phyloP scores from a whole-genome alignment of 2,329 filamentous ascomycete genomes.

The Aspergillus sp. region DNA sequence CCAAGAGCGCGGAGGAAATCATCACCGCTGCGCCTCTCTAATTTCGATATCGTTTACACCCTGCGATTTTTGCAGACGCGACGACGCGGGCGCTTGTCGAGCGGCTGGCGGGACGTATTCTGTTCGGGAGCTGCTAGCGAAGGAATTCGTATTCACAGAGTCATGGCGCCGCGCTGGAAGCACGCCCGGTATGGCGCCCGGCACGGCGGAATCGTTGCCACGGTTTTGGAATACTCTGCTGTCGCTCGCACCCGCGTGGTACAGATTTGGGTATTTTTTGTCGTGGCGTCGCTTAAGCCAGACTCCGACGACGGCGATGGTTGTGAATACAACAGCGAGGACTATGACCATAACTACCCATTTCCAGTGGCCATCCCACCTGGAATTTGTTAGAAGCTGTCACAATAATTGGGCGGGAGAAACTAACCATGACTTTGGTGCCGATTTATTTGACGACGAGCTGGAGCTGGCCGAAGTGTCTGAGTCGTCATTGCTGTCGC shows the following conservation, averaged over 20 bases:
- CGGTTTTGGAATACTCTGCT: slow-evolving; percentile 22
- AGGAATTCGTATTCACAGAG: slow-evolving; percentile 20
- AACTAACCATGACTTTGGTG: slow-evolving; percentile 28
- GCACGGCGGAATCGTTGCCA: slow-evolving; percentile 16
- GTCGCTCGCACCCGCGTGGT: slow-evolving; percentile 26
- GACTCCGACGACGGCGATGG: slow-evolving; percentile 66
- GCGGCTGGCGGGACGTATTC: slow-evolving; percentile 17
- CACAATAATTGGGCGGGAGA: neutral
- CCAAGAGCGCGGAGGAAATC: neutral
- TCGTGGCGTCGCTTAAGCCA: slow-evolving; percentile 73
- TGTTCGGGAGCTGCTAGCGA: slow-evolving; percentile 31
- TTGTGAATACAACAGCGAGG: slow-evolving; percentile 66
- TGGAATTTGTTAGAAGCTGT: slow-evolving; percentile 7
- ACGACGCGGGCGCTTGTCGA: slow-evolving; percentile 14
- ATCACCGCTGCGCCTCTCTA: slow-evolving; percentile 24
- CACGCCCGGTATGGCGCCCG: slow-evolving; percentile 14
- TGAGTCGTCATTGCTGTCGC: slow-evolving; percentile 17
- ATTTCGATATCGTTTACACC: slow-evolving; percentile 25
- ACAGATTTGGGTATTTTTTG: slow-evolving; percentile 51
- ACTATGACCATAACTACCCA: slow-evolving; percentile 83
- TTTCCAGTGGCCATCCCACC: slow-evolving; percentile 62
- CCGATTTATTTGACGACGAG: neutral
- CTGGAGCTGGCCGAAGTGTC: no score
- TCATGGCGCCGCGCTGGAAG: slow-evolving; percentile 15
- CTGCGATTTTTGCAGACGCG: slow-evolving; percentile 25